Evolutionary conservation across 495 filamentous ascomycete genomes (phyloP).

Genomic region (Thermothielavioides terrestris): DNA sequence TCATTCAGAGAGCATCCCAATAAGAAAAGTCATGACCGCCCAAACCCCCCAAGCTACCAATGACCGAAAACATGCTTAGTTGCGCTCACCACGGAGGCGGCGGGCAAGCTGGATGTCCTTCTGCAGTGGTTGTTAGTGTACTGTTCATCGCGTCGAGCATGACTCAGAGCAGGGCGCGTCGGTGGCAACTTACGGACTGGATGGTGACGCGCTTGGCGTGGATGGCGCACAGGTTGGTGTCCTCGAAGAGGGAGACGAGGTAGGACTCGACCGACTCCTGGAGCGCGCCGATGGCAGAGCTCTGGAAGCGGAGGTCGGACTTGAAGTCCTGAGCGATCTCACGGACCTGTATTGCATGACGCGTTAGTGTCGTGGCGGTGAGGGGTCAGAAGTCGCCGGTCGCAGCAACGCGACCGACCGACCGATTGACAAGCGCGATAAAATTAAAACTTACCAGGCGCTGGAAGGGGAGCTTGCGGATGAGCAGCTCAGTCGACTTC

Average conservation of each 20-base stretch:
- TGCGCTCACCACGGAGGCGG: constrained; percentile 91
- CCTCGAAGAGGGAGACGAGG: constrained; percentile 99
- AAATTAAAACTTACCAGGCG: constrained; percentile 57
- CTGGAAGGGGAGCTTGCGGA: constrained; percentile 99
- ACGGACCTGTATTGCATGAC: constrained; percentile 51
- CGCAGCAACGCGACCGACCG: background rate
- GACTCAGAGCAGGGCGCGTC: background rate
- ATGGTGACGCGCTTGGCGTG: constrained; percentile 99
- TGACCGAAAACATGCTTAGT: constrained; percentile 30
- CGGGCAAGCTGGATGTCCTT: constrained; percentile 98
- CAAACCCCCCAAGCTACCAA: constrained; percentile 19
- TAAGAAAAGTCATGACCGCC: constrained; percentile 29
- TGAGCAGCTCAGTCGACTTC: constrained; percentile 99
- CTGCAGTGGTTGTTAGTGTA: constrained; percentile 37
- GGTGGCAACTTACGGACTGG: constrained; percentile 46
- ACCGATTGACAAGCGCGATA: background rate
- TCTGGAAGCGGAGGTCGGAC: constrained; percentile 99
- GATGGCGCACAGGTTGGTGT: constrained; percentile 99
- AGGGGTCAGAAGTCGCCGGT: background rate
- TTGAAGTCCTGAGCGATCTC: constrained; percentile 99
- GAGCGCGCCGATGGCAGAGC: constrained; percentile 97
- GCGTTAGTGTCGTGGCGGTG: constrained; percentile 23
- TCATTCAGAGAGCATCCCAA: constrained; percentile 20
- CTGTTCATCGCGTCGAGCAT: background rate
- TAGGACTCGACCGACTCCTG: constrained; percentile 99